Evolutionary conservation across 2,329 filamentous ascomycete species (phyloP).

Genomic region (Neocatenulostroma microsporum): DNA sequence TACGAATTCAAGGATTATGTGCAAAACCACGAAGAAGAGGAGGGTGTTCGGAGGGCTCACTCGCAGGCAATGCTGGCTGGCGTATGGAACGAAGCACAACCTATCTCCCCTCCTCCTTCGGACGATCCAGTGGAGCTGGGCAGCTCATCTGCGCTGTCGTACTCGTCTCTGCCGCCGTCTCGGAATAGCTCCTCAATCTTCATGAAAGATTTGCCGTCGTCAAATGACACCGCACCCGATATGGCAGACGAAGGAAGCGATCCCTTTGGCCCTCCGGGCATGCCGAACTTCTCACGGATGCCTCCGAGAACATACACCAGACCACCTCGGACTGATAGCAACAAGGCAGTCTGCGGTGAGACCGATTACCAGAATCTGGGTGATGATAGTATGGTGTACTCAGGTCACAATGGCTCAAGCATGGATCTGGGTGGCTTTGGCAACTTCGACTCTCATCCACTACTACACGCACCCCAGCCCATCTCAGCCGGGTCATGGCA

Average conservation of each 20-base stretch:
- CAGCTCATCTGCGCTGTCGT: slow-evolving; percentile 4
- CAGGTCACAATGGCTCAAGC: slow-evolving; percentile 3
- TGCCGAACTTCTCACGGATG: slow-evolving; percentile 21
- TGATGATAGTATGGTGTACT: slow-evolving; percentile 9
- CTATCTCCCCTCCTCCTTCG: slow-evolving; percentile 27
- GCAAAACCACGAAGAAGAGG: slow-evolving; percentile 10
- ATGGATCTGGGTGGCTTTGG: slow-evolving; percentile 22
- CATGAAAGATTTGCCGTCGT: slow-evolving; percentile 1
- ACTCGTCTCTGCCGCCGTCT: slow-evolving; percentile 9
- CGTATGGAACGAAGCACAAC: slow-evolving; percentile 30
- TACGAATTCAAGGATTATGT: slow-evolving; percentile 10
- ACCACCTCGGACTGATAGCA: slow-evolving; percentile 3
- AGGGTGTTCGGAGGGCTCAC: slow-evolving; percentile 32
- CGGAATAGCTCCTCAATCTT: slow-evolving; percentile 7
- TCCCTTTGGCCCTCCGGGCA: slow-evolving; percentile 19
- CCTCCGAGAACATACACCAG: slow-evolving; percentile 38
- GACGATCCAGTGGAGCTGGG: slow-evolving; percentile 10
- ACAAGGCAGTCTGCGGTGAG: slow-evolving; percentile 1
- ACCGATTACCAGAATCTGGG: not conserved
- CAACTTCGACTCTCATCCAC: slow-evolving; percentile 9
- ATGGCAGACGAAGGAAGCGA: slow-evolving; percentile 20
- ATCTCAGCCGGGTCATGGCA: slow-evolving; percentile 18
- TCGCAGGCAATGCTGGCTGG: slow-evolving; percentile 27
- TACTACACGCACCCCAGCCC: slow-evolving; percentile 2
- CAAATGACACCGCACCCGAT: slow-evolving; percentile 13